Percentiles rank a stretch among this genome's conserved stretches.
Evolutionary conservation across 2,329 filamentous ascomycete species (phyloP).

Genomic region (Colletotrichum sp.): DNA sequence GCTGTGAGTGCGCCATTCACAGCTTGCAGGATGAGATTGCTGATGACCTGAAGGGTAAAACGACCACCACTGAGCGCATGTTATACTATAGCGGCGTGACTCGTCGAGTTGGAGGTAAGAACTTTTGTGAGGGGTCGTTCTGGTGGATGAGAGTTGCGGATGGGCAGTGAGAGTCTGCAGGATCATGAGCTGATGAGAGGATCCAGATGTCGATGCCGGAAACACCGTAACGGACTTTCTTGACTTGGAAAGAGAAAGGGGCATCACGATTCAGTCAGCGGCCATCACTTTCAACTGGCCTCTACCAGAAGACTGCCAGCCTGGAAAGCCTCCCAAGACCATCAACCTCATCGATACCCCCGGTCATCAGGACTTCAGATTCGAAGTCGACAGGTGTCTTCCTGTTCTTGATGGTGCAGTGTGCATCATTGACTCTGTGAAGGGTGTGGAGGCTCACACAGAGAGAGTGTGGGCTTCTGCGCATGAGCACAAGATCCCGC

Average conservation of each 20-base stretch:
- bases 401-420: constrained; percentile 88
- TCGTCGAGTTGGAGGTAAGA: constrained; percentile 75
- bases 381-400: constrained; percentile 91
- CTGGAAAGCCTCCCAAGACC: constrained; percentile 59
- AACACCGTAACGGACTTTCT: constrained; percentile 98
- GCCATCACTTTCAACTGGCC: constrained; percentile 97
- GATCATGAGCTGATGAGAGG: not conserved
- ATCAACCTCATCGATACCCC: constrained; percentile 96
- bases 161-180: not conserved
- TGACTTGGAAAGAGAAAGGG: constrained; percentile 86
- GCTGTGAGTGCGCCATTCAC: constrained; percentile 58
- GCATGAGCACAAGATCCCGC: constrained; percentile 82
- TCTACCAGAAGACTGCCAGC: constrained; percentile 50
- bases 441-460: constrained; percentile 94
- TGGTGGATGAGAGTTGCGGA: not conserved
- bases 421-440: constrained; percentile 91
- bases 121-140: no score
- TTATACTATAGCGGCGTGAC: constrained; percentile 95
- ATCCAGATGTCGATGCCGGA: constrained; percentile 85
- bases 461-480: constrained; percentile 96
- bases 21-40: constrained; percentile 16
- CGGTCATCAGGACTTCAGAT: constrained; percentile 96
- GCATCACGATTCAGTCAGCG: constrained; percentile 97
- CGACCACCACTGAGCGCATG: constrained; percentile 98
- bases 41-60: constrained; percentile 71